These are phyloP conservation scores for Cladosporium sp. DNA, from an alignment of 2,329 filamentous ascomycete species.

Conservation along the genomic window DNA sequence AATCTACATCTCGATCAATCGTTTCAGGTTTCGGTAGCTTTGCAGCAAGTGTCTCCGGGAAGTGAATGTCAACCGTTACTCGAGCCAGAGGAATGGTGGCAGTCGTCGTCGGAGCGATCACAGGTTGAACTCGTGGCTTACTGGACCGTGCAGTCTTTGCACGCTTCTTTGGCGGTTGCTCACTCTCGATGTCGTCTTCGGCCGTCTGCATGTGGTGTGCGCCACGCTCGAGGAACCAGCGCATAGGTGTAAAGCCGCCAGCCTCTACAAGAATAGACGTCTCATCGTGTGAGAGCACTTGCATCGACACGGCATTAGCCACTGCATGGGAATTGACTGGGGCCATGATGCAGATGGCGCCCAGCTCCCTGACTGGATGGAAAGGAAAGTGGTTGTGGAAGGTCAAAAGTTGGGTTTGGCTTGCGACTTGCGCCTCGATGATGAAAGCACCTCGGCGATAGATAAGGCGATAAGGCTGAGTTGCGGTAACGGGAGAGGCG, in stretches of 20 bases:
- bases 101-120: background rate
- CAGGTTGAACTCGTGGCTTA: background rate
- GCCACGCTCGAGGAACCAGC: constrained; percentile 36
- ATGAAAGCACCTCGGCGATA: constrained; percentile 2
- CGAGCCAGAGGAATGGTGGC: constrained; percentile 30
- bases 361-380: background rate
- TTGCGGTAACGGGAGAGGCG: background rate
- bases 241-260: constrained; percentile 35
- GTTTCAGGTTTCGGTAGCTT: constrained; percentile 19
- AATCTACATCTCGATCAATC: constrained; percentile 29
- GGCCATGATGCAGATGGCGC: constrained; percentile 24
- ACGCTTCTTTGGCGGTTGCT: constrained; percentile 32
- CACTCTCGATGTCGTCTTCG: constrained; percentile 21
- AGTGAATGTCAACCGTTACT: constrained; percentile 34
- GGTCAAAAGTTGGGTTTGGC: background rate
- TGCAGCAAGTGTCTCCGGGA: constrained; percentile 27
- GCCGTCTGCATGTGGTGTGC: constrained; percentile 14
- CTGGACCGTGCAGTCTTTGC: background rate
- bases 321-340: constrained; percentile 27
- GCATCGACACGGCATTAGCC: constrained; percentile 31
- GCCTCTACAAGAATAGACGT: constrained; percentile 35
- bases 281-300: constrained; percentile 32
- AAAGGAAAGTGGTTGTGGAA: background rate
- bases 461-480: constrained; percentile 1
- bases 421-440: background rate